These are phyloP conservation scores for Phytopythium cucurbitacearum DNA, from an alignment of 352 stramenopile genomes.

Conservation along the genomic window DNA sequence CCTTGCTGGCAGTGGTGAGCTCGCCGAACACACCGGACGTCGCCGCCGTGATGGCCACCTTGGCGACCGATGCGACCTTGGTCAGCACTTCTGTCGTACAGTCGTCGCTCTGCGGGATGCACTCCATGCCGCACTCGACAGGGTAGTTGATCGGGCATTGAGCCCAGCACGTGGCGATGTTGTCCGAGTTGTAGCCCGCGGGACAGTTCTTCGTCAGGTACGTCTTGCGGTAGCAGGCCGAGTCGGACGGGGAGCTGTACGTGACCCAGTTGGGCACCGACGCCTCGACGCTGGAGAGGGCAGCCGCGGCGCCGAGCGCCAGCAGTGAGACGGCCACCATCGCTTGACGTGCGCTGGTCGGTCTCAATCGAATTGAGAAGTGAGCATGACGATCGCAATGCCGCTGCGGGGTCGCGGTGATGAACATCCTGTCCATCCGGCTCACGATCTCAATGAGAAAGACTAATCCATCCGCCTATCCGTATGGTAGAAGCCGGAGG, in stretches of 20 bases:
- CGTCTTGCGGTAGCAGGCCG: conserved; percentile 51
- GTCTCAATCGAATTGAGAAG: too few relatives aligned
- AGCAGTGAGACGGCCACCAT: too few relatives aligned
- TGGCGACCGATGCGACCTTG: conserved; percentile 45
- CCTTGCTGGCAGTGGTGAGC: conserved; percentile 31
- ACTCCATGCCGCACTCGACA: conserved; percentile 65
- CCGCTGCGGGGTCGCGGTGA: too few relatives aligned
- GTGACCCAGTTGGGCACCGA: conserved; percentile 28
- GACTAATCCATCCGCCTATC: too few relatives aligned
- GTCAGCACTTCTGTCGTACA: conserved; percentile 44
- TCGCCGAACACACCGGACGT: conserved; percentile 51
- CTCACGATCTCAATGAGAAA: too few relatives aligned
- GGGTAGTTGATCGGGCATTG: conserved; percentile 73
- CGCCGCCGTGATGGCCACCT: conserved; percentile 43
- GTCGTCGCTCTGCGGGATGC: conserved; percentile 63
- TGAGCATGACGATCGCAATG: too few relatives aligned
- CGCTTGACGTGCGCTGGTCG: too few relatives aligned
- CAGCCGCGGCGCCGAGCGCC: too few relatives aligned
- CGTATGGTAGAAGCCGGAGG: too few relatives aligned
- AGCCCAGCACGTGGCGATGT: conserved; percentile 51
- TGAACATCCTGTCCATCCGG: too few relatives aligned
- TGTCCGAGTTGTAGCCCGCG: conserved; percentile 42
- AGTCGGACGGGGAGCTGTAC: conserved; percentile 16
- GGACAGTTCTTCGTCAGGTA: conserved; percentile 30
- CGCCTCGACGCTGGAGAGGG: neutral